Evolutionary conservation across 306 rosid species (phyloP).

Genomic region (Mimosa pudica): DNA sequence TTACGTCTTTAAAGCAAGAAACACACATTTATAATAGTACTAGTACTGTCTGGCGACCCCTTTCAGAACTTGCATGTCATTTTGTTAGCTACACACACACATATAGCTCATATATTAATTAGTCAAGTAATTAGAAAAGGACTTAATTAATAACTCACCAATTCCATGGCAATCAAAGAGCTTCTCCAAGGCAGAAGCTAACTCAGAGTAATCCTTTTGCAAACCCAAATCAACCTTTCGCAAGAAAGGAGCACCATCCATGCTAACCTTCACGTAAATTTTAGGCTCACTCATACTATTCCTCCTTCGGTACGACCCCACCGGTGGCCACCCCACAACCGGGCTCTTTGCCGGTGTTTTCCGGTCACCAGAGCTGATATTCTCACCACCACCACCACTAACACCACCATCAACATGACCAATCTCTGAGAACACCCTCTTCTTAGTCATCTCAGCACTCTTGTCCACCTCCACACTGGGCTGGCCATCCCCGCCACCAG

Average conservation of each 20-base stretch:
- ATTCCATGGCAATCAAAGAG: conserved; percentile 62
- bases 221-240: conserved; percentile 67
- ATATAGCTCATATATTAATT: not conserved
- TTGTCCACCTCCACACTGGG: conserved; percentile 14
- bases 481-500: conserved; percentile 31
- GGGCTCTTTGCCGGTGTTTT: conserved; percentile 41
- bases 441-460: conserved; percentile 49
- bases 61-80: not conserved
- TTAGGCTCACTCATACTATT: conserved; percentile 48
- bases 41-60: no score
- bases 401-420: conserved; percentile 11
- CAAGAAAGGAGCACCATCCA: conserved; percentile 92
- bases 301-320: conserved; percentile 70
- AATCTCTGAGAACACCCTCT: conserved; percentile 64
- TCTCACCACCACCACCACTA: conserved; percentile 13
- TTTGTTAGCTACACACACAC: not conserved
- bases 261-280: conserved; percentile 75
- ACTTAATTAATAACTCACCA: conserved; percentile 37
- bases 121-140: not conserved
- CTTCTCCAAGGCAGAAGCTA: conserved; percentile 63
- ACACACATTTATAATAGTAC: not conserved
- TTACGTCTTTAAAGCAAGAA: not conserved
- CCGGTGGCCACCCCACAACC: conserved; percentile 89
- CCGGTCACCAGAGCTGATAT: conserved; percentile 21
- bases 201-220: conserved; percentile 57